Conservation (phyloP, 805 yeast genomes). For the Yarrowia porcina region DNA sequence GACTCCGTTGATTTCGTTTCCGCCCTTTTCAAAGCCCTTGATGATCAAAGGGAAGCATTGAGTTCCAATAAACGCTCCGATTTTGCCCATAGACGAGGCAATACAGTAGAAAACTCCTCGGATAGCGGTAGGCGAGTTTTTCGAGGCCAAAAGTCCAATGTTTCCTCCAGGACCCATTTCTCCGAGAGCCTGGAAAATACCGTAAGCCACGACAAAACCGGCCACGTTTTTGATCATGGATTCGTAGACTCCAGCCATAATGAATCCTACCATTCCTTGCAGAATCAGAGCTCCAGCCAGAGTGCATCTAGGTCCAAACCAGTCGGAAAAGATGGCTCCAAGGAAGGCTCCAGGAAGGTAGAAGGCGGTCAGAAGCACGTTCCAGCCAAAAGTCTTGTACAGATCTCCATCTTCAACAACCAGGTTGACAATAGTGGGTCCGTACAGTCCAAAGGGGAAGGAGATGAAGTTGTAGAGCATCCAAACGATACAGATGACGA, state of each 20-base stretch:
- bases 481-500: conserved; percentile 76
- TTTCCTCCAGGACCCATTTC: conserved; percentile 95
- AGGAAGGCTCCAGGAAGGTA: conserved; percentile 86
- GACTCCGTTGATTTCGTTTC: conserved; percentile 50
- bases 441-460: conserved; percentile 84
- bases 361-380: conserved; percentile 79
- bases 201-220: conserved; percentile 80
- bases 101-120: conserved; percentile 90
- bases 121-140: conserved; percentile 79
- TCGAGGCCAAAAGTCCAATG: conserved; percentile 82
- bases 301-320: conserved; percentile 85
- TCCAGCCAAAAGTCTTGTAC: conserved; percentile 85
- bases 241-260: conserved; percentile 72
- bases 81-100: conserved; percentile 87
- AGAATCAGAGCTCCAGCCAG: conserved; percentile 61
- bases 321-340: conserved; percentile 85
- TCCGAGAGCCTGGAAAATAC: conserved; percentile 82
- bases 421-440: conserved; percentile 64
- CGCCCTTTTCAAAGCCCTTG: conserved; percentile 51
- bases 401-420: conserved; percentile 59
- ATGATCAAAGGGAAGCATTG: conserved; percentile 83
- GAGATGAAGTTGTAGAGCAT: conserved; percentile 84
- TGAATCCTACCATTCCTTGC: conserved; percentile 78
- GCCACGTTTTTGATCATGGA: conserved; percentile 59
- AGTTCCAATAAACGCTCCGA: conserved; percentile 91